Conservation (phyloP, 2,329 filamentous ascomycete genomes). For the Calonectria pteridis region DNA sequence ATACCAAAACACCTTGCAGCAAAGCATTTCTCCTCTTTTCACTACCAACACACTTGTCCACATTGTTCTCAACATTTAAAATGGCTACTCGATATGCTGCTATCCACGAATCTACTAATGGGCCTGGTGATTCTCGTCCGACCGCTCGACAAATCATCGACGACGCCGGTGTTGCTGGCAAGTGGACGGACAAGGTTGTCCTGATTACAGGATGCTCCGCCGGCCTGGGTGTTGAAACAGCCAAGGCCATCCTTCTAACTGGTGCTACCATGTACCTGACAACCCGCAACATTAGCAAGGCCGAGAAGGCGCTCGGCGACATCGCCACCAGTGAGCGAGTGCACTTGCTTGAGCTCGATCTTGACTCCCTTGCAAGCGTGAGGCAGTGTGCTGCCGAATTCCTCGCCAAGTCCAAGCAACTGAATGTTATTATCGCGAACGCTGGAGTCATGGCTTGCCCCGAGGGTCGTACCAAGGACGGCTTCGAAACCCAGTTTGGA, state of each 20-base stretch:
- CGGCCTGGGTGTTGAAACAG: background rate
- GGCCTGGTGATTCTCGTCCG: background rate
- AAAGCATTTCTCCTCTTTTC: background rate
- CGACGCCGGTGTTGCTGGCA: background rate
- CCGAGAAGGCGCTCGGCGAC: background rate
- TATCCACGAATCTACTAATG: background rate
- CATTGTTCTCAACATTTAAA: background rate
- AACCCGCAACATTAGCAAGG: background rate
- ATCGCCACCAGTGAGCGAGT: background rate
- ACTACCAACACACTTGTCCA: no score
- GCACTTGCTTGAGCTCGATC: background rate
- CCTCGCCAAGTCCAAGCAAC: conserved; percentile 22
- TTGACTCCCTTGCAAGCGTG: background rate
- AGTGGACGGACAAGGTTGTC: background rate
- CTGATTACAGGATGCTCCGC: conserved; percentile 9
- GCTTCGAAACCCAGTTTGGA: conserved; percentile 57
- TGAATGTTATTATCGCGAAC: conserved; percentile 58
- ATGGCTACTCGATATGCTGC: background rate
- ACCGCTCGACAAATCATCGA: background rate
- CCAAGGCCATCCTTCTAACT: background rate
- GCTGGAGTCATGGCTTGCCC: conserved; percentile 54
- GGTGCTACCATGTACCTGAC: conserved; percentile 1
- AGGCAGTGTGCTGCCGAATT: background rate
- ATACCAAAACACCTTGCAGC: background rate
- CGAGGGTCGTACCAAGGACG: conserved; percentile 52